Percentiles rank a stretch among this genome's conserved stretches.
Conservation (phyloP, 805 yeast species). For the Candida stauntonica region DNA sequence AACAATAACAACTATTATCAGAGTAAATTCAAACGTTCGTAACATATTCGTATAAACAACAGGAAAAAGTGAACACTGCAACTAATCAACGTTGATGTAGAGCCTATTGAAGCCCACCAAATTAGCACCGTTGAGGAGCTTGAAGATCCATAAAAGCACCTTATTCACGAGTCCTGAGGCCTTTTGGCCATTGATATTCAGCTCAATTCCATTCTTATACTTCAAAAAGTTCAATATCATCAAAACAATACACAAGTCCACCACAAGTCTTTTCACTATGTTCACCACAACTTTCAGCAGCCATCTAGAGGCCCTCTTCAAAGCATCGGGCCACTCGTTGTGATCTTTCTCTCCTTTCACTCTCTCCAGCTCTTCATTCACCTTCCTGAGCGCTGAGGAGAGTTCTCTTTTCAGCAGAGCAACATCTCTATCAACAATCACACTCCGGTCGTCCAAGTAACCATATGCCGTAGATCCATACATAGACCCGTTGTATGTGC, state of each 20-base stretch:
- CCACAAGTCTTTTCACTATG: constrained; percentile 15
- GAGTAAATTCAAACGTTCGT: too few relatives aligned
- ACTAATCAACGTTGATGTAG: constrained; percentile 19
- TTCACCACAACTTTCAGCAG: constrained; percentile 8
- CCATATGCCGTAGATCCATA: constrained; percentile 13
- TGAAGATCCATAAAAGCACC: constrained; percentile 10
- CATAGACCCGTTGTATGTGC: constrained; percentile 10
- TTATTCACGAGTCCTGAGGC: constrained; percentile 11
- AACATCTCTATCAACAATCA: constrained; percentile 17
- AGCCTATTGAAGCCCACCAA: constrained; percentile 20
- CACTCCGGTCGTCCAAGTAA: constrained; percentile 12
- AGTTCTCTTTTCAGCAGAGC: constrained; percentile 25
- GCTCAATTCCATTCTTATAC: constrained; percentile 20
- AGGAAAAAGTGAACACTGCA: not conserved
- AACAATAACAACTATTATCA: too few relatives aligned
- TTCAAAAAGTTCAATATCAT: constrained; percentile 21
- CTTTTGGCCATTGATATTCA: constrained; percentile 7
- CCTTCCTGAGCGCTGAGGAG: constrained; percentile 20
- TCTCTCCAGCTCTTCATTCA: constrained; percentile 23
- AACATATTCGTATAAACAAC: not conserved
- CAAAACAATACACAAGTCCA: constrained; percentile 19
- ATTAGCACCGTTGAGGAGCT: constrained; percentile 16
- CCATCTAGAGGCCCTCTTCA: constrained; percentile 8
- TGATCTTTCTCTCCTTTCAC: constrained; percentile 10
- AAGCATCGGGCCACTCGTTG: constrained; percentile 13